Base-by-base conservation (phyloP, 768 basidiomycete species). In the Leccinum arenicola region DNA sequence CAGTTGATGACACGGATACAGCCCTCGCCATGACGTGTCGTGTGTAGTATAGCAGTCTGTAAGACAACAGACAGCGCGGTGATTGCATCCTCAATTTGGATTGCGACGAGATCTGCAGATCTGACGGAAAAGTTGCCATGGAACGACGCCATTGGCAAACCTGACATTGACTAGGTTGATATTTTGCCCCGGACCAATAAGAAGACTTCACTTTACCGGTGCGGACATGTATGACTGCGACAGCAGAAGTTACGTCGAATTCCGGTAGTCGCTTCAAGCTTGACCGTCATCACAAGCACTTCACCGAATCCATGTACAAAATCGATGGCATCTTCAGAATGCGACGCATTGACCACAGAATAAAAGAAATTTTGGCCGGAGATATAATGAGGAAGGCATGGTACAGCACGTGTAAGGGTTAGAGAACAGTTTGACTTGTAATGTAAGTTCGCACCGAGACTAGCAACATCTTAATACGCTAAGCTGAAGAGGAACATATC, bases 401-500 rank as follows among this genome's bases (percentile, higher is more conserved):
- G 94, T 95, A 58, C 33, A 49, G 58, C 29, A 55, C 8, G 21
- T 35, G 29, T 65, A 50, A n/a, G 40, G 40, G 40, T 40, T 21
- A 29, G 40, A 21, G 27, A 35, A 55, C 29, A 21, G 49, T 35
- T 35, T 4, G 4, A 2, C 25, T 31, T 27, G 11, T 23, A 38
- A 57, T 55, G 4, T 9, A 58, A 17, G 4, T 23, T 29, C 52
- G 62, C 70, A 93, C 94, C 89, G 17, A 99, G 81, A 60, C 87
- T 94, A 1, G 97, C 94, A 49, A 98, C 93, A 75, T 98, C 97
- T 65, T 95, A 94, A 71, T 98, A 99, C 21, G 82, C 80, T 9
- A 93, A 82, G 64, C 92, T 92, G 79, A 98, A 98, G 58, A 99
- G 80, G 87, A 98, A 98, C 96, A 99, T 98, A 73, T 98, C 96